A percentile compares a stretch with the other conserved stretches of the same genome.
Evolutionary conservation across 2,329 filamentous ascomycete species (phyloP).

Genomic region (Nakataea oryzae): DNA sequence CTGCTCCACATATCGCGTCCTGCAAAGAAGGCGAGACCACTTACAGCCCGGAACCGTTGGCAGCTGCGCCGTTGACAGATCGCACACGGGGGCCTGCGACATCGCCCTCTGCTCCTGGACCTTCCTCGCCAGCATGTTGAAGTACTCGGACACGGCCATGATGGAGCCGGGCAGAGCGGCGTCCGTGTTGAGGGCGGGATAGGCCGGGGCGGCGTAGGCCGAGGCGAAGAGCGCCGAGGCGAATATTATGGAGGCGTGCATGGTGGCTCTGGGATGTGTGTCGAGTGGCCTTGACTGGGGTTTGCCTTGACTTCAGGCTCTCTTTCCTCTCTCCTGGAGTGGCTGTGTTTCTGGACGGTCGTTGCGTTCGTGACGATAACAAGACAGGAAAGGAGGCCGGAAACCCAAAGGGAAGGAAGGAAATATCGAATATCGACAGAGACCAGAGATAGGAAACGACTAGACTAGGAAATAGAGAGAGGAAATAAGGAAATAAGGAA

Average conservation of each 20-base stretch:
- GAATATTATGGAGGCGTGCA: conserved; percentile 37
- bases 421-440: conserved; percentile 4
- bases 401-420: not conserved
- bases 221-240: conserved; percentile 34
- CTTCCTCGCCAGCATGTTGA: conserved; percentile 47
- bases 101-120: conserved; percentile 35
- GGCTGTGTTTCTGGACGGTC: not conserved
- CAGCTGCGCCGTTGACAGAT: conserved; percentile 41
- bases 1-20: conserved; percentile 16
- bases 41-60: conserved; percentile 30
- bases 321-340: not conserved
- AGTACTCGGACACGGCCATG: conserved; percentile 46
- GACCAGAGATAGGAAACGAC: conserved; percentile 5
- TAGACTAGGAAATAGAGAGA: conserved; percentile 7
- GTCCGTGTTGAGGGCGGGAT: conserved; percentile 31
- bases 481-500: conserved; percentile 5
- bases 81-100: conserved; percentile 34
- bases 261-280: conserved; percentile 19
- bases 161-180: conserved; percentile 28
- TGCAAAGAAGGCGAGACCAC: not conserved
- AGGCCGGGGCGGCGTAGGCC: conserved; percentile 32
- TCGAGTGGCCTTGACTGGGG: not conserved
- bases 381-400: conserved; percentile 2
- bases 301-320: not conserved
- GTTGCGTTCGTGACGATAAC: not conserved